Percentiles rank a stretch among this genome's conserved stretches.
Conservation (phyloP, 2,329 filamentous ascomycete genomes). For the Akanthomyces uredinophilus region DNA sequence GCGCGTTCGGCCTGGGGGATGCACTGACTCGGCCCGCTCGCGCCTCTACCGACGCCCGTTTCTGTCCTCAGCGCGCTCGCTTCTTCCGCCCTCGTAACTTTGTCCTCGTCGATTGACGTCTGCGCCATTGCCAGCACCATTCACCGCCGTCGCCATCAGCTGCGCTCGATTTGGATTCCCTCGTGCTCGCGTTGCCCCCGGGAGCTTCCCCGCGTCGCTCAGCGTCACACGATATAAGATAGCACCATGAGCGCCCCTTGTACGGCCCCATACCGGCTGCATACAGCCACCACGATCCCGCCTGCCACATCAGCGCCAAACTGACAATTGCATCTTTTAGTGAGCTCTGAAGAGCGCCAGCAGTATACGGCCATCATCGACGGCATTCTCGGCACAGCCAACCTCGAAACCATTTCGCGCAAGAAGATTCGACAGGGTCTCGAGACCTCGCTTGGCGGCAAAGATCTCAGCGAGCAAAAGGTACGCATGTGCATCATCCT, state of each 20-base stretch:
- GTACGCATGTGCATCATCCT: constrained; percentile 28
- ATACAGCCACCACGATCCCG: not conserved
- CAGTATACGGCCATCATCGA: constrained; percentile 57
- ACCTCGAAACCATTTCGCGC: constrained; percentile 58
- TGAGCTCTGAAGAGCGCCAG: constrained; percentile 43
- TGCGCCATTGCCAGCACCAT: no score
- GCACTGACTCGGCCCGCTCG: constrained; percentile 13
- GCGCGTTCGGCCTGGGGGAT: not conserved
- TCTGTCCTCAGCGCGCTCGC: not conserved
- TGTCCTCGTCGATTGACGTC: not conserved
- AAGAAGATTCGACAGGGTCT: constrained; percentile 57
- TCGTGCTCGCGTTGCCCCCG: not conserved
- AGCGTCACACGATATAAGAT: not conserved
- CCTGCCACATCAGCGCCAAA: not conserved
- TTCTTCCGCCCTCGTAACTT: not conserved
- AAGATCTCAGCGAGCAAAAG: constrained; percentile 56
- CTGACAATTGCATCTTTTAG: constrained; percentile 28
- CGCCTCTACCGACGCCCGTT: constrained; percentile 7
- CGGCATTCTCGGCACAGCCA: constrained; percentile 50
- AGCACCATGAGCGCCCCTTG: constrained; percentile 23
- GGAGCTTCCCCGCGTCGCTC: not conserved
- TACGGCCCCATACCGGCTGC: constrained; percentile 16
- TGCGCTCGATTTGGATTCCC: not conserved
- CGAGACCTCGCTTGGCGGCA: constrained; percentile 48
- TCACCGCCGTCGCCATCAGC: not conserved